Conservation (phyloP, 2,329 filamentous ascomycete species). For the Alternaria ventricosa region DNA sequence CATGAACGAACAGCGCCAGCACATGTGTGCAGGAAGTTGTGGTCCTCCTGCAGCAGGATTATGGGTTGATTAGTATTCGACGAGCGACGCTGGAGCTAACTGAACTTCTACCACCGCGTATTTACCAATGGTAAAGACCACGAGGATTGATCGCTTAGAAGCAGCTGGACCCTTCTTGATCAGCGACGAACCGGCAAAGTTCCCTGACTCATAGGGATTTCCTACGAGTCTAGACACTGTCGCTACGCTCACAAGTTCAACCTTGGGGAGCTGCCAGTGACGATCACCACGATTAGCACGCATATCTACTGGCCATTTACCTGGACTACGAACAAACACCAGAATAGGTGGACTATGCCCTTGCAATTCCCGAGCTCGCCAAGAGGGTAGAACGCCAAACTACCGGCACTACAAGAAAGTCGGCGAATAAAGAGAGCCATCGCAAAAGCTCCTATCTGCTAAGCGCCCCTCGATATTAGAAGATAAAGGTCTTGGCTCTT, state of each 20-base stretch:
- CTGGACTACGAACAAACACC: neutral
- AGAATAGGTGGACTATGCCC: neutral
- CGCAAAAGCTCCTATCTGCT: conserved; percentile 12
- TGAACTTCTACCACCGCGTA: neutral
- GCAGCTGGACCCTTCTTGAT: neutral
- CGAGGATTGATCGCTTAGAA: neutral
- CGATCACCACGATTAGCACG: neutral
- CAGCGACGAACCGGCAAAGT: neutral
- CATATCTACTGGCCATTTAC: neutral
- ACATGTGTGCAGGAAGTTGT: neutral
- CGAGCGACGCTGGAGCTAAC: neutral
- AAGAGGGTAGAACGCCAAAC: neutral
- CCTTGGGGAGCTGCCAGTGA: neutral
- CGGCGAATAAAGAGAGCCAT: conserved; percentile 10
- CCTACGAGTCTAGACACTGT: neutral
- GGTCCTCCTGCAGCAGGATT: neutral
- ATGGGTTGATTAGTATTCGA: neutral
- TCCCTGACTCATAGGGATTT: neutral
- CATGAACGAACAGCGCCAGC: neutral
- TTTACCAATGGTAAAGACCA: neutral
- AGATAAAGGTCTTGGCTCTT: conserved; percentile 14
- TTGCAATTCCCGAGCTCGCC: neutral
- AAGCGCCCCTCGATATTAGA: conserved; percentile 10
- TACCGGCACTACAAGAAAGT: neutral
- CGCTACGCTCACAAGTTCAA: neutral